Evolutionary conservation across 495 filamentous ascomycete genomes (phyloP).

Genomic region (Bryoglossum gracile): DNA sequence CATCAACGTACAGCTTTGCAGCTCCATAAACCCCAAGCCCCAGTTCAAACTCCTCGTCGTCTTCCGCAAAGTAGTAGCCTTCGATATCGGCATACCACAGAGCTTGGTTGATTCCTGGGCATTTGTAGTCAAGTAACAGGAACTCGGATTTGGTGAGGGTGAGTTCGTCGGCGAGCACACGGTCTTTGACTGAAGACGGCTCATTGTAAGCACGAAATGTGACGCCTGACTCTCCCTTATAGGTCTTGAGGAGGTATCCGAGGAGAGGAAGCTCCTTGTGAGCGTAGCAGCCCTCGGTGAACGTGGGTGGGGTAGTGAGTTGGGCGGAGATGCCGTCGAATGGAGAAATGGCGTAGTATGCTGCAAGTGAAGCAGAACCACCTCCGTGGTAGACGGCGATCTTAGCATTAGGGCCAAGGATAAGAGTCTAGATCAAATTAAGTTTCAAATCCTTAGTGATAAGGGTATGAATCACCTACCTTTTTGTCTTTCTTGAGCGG

Average conservation of each 20-base stretch:
- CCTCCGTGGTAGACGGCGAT: slow-evolving; percentile 61
- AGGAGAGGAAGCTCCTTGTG: slow-evolving; percentile 55
- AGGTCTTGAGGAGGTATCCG: slow-evolving; percentile 41
- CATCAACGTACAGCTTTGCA: slow-evolving; percentile 58
- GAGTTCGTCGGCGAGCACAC: slow-evolving; percentile 47
- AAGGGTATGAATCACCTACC: slow-evolving; percentile 19
- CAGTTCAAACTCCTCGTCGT: slow-evolving; percentile 44
- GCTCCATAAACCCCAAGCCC: slow-evolving; percentile 62
- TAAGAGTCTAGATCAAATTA: slow-evolving; percentile 31
- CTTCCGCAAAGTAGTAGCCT: slow-evolving; percentile 49
- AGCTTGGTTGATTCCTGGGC: slow-evolving; percentile 45
- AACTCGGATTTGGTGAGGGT: slow-evolving; percentile 45
- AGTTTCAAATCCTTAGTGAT: slow-evolving; percentile 18
- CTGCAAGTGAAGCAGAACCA: slow-evolving; percentile 57
- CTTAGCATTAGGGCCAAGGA: slow-evolving; percentile 65
- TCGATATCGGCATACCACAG: slow-evolving; percentile 59
- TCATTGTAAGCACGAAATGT: slow-evolving; percentile 55
- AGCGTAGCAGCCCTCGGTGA: slow-evolving; percentile 50
- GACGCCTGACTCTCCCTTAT: slow-evolving; percentile 45
- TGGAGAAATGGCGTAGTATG: slow-evolving; percentile 63
- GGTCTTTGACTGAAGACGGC: slow-evolving; percentile 35
- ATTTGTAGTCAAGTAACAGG: slow-evolving; percentile 57
- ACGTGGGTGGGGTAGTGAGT: slow-evolving; percentile 36
- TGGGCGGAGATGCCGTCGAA: slow-evolving; percentile 56
- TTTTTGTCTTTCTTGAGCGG: slow-evolving; percentile 59